Conservation (phyloP, 805 yeast species). For the Vanderwaltozyma polyspora region DNA sequence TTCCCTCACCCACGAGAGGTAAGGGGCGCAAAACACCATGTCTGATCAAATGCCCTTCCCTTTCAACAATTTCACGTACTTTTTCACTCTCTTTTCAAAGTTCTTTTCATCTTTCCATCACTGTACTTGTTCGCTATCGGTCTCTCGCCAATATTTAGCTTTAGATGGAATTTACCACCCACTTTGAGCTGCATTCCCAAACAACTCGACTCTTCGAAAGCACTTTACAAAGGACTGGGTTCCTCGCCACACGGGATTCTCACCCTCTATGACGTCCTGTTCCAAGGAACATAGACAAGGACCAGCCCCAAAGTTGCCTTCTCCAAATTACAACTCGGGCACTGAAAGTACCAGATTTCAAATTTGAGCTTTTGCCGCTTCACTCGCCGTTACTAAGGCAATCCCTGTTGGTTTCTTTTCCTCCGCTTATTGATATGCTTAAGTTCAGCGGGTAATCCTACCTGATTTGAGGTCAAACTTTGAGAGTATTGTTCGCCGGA, state of each 20-base stretch:
- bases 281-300: constrained; percentile 31
- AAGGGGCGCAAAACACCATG: constrained; percentile 24
- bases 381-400: constrained; percentile 37
- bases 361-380: constrained; percentile 32
- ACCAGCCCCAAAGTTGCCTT: constrained; percentile 24
- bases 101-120: constrained; percentile 37
- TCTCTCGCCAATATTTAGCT: constrained; percentile 38
- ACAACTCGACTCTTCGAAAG: constrained; percentile 21
- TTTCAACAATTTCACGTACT: constrained; percentile 36
- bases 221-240: constrained; percentile 24
- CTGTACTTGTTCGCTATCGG: constrained; percentile 39
- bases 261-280: constrained; percentile 35
- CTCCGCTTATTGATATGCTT: constrained; percentile 37
- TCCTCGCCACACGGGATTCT: constrained; percentile 31
- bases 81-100: constrained; percentile 36
- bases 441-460: constrained; percentile 35
- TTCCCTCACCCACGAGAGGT: constrained; percentile 25
- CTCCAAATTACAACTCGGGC: constrained; percentile 33
- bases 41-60: constrained; percentile 34
- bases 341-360: constrained; percentile 32
- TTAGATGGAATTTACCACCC: constrained; percentile 31
- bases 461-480: constrained; percentile 32
- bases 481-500: constrained; percentile 14
- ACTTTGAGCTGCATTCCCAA: constrained; percentile 34
- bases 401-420: constrained; percentile 37